Base-by-base conservation (phyloP, 371 early-diverging fungal genomes). In the Synchytrium microbalum region DNA sequence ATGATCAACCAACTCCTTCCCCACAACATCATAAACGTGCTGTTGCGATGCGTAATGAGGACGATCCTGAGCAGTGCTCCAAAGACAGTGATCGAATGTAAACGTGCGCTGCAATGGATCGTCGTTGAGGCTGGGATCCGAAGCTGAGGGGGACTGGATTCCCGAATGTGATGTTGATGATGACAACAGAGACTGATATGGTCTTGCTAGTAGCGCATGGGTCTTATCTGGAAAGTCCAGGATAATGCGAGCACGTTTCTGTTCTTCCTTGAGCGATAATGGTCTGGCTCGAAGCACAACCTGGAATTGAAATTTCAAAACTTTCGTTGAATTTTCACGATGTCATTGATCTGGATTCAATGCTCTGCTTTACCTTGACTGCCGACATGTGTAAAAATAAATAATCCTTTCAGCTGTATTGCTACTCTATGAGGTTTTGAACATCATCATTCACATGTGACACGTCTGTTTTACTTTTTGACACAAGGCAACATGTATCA, bases 1-100 rank as follows among this genome's bases (percentile, higher is more conserved):
- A 66, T 95, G 93, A 65, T 90, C 85, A 25, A 92, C 74, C 30
- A 95, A 71, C 8, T 87, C 87, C 23, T 72, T 77, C 27, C 92
- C 92, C 33, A 93, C 71, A 64, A 85, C 86, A 30, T 82, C 79
- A 69, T 88, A 95, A 2, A 95, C 83, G 16, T 67, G 73, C 55
- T 84, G 72, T 68, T 95, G 95, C 61, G 84, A 82, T 31, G 91
- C 92, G 70, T 84, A 89, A 57, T 38, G 29, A 10, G 60, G 31
- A 23, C 46, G 46, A 38, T 38, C 46, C 10, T 38, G 19, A 10
- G 10, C 46, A 10, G 23, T n/a, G 3, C 62, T 28, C 30, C n/a
- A 30, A 24, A 66, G 13, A 66, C 60, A 26, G 13, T 26, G 59
- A 32, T 66, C 64, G 25, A 58, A 63, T 24, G 46, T 14, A n/a